phyloP scores from a whole-genome alignment of 352 stramenopile species.

The Pythium monospermum region DNA sequence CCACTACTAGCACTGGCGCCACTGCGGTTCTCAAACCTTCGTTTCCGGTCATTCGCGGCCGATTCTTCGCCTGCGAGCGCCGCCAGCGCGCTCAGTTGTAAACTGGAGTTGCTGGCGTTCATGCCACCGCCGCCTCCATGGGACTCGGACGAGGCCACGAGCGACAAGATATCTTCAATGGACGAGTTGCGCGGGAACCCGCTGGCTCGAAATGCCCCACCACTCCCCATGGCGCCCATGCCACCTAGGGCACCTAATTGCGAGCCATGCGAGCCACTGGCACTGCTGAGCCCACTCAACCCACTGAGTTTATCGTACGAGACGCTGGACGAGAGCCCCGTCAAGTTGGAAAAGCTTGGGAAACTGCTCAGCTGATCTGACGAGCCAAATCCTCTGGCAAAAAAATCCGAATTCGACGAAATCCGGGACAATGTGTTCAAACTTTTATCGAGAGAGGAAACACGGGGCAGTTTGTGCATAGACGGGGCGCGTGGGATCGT shows the following conservation, averaged over 20 bases:
- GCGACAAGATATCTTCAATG: slow-evolving; percentile 83
- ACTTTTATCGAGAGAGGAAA: slow-evolving; percentile 35
- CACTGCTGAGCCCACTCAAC: slow-evolving; percentile 25
- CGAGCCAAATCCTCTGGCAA: slow-evolving; percentile 62
- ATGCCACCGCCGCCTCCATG: slow-evolving; percentile 28
- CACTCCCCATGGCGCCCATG: not conserved
- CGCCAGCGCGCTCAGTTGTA: slow-evolving; percentile 64
- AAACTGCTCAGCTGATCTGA: slow-evolving; percentile 70
- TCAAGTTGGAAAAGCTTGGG: slow-evolving; percentile 73
- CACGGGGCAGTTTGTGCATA: slow-evolving; percentile 60
- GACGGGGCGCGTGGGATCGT: slow-evolving; percentile 57
- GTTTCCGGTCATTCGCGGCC: slow-evolving; percentile 55
- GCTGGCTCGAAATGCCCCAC: slow-evolving; percentile 8
- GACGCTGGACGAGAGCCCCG: slow-evolving; percentile 48
- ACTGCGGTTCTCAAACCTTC: slow-evolving; percentile 31
- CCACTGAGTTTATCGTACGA: slow-evolving; percentile 76
- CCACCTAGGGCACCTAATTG: not conserved
- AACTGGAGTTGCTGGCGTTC: slow-evolving; percentile 51
- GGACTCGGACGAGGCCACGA: slow-evolving; percentile 76
- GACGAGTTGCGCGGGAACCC: slow-evolving; percentile 81
- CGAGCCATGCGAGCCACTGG: not conserved
- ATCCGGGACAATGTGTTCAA: slow-evolving; percentile 44
- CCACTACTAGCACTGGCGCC: slow-evolving; percentile 12
- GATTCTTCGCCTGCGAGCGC: slow-evolving; percentile 64
- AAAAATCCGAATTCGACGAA: slow-evolving; percentile 59